phyloP scores from a whole-genome alignment of 2,329 filamentous ascomycete genomes.

The Lasiodiplodia gonubiensis region DNA sequence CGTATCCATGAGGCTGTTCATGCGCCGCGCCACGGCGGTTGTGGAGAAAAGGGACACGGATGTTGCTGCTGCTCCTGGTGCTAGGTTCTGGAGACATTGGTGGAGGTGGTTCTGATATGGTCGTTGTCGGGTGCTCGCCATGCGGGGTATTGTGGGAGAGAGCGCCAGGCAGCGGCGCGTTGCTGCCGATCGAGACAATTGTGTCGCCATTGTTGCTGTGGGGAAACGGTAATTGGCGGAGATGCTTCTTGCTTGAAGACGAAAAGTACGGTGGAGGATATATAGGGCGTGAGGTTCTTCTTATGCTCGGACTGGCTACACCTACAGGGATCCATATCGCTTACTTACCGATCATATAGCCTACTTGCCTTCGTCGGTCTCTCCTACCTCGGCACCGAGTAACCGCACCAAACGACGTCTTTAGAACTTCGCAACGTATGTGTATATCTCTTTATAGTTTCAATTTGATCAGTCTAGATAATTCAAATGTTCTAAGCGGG shows the following conservation, averaged over 20 bases:
- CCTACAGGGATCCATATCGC: too few relatives aligned
- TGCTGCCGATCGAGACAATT: not conserved
- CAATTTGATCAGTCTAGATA: too few relatives aligned
- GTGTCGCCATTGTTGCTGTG: not conserved
- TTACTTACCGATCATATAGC: too few relatives aligned
- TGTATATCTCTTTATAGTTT: too few relatives aligned
- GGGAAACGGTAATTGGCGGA: not conserved
- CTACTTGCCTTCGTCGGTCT: not conserved
- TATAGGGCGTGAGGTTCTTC: not conserved
- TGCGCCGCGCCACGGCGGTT: not conserved
- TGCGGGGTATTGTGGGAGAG: not conserved
- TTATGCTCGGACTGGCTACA: too few relatives aligned
- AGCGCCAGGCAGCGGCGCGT: not conserved
- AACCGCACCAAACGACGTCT: not conserved
- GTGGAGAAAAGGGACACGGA: not conserved
- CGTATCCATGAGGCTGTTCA: constrained; percentile 69
- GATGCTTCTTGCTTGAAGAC: not conserved
- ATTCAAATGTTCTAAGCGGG: too few relatives aligned
- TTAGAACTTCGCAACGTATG: too few relatives aligned
- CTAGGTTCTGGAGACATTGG: not conserved
- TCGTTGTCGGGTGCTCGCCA: not conserved
- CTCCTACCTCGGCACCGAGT: too few relatives aligned
- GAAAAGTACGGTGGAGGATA: not conserved
- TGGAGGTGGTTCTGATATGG: not conserved
- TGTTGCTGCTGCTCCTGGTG: not conserved